Percentiles rank a stretch among this genome's conserved stretches.
Evolutionary conservation across 2,329 filamentous ascomycete species (phyloP).

Genomic region (Uncinocarpus reesii): DNA sequence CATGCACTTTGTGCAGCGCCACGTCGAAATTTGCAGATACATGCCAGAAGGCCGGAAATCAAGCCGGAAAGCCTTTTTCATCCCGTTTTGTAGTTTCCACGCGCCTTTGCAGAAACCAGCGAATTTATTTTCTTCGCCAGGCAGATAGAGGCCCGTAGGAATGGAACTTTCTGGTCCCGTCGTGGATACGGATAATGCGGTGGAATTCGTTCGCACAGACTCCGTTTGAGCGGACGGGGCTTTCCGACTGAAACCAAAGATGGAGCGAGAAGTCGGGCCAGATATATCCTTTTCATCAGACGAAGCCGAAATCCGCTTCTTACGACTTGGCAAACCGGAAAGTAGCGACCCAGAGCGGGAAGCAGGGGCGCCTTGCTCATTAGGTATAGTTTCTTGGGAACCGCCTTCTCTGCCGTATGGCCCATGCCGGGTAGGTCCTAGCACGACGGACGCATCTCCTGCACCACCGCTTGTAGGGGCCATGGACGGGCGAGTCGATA

Average conservation of each 20-base stretch:
- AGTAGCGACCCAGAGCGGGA: conserved; percentile 6
- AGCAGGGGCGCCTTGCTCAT: neutral
- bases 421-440: neutral
- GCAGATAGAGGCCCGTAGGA: conserved; percentile 22
- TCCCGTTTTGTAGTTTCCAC: conserved; percentile 31
- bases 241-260: neutral
- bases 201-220: neutral
- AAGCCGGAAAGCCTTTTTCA: conserved; percentile 27
- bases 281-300: conserved; percentile 2
- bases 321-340: neutral
- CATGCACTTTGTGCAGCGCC: conserved; percentile 35
- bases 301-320: conserved; percentile 5
- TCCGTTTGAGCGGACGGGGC: neutral
- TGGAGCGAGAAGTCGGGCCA: neutral
- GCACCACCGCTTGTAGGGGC: neutral
- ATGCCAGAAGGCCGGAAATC: conserved; percentile 23
- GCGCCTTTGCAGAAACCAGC: conserved; percentile 40
- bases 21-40: conserved; percentile 27
- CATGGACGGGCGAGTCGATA: neutral
- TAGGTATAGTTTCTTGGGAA: neutral
- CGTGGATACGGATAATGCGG: neutral
- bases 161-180: neutral
- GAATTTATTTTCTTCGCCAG: conserved; percentile 28
- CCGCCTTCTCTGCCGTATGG: neutral
- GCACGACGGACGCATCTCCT: neutral